Base-by-base conservation (phyloP, 345 rosid genomes). In the Dovyalis caffra region DNA sequence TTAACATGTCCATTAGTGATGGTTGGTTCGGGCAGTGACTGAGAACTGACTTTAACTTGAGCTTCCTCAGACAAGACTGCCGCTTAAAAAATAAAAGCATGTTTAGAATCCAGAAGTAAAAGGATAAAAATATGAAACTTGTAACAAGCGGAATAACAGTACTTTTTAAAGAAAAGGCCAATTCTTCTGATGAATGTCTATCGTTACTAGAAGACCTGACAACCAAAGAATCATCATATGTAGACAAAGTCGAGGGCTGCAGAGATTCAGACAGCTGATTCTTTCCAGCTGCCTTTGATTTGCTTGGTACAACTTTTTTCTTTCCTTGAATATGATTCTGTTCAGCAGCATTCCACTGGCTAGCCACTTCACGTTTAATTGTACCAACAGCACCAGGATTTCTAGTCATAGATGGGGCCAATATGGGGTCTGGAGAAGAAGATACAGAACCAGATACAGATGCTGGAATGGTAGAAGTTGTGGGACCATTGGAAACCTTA, bases 1-100 rank as follows among this genome's bases (percentile, higher is more conserved):
- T 87, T 92, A 32, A 94, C 97, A 64, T 87, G 92, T 21, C 87
- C 86, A 75, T 81, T 84, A 57, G 81, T 69, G 72, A 72, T 74
- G 78, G 76, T 63, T 74, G 87, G 74, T 73, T 78, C 74, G 28
- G 79, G 76, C 77, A 49, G 80, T 65, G 76, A 69, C 58, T 66
- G 75, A 68, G 85, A 67, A 81, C 70, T 80, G 72, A 71, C 83
- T 83, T 86, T 72, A 45, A 28, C 70, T 32, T 78, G 34, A 62
- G 76, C 86, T 68, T 70, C 85, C 78, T 80, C 86, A 6, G 84
- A 70, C 38, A 79, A 75, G 34, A 68, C 64, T 45, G 69, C 86
- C 80, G 88, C 72, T 80, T 58, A 64, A 77, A 49, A 72, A 18
- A 56, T 8, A 47, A n/a, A 66, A 53, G 38, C 67, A 72, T 68